phyloP scores from a whole-genome alignment of 2,329 filamentous ascomycete genomes.

The Colletotrichum endophyticum region DNA sequence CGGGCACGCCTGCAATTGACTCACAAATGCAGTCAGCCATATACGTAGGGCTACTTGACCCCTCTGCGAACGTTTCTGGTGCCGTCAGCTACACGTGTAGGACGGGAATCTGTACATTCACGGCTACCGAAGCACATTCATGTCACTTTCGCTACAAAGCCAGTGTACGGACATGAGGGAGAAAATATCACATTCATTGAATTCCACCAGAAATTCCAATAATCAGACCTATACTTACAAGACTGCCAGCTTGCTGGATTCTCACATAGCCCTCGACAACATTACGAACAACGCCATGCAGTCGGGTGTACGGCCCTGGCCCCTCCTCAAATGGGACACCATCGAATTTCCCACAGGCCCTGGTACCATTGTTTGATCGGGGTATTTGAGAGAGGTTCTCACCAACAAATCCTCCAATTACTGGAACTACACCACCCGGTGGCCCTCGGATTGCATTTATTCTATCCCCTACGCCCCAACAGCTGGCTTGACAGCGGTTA shows the following conservation, averaged over 20 bases:
- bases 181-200: not conserved
- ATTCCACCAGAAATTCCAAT: not conserved
- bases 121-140: too few relatives aligned
- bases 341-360: not conserved
- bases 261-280: not conserved
- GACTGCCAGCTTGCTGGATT: not conserved
- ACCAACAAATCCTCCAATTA: not conserved
- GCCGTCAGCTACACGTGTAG: too few relatives aligned
- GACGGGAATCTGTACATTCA: too few relatives aligned
- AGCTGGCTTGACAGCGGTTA: not conserved
- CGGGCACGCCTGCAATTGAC: too few relatives aligned
- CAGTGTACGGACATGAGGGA: not conserved
- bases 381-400: not conserved
- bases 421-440: not conserved
- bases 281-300: not conserved
- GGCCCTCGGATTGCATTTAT: not conserved
- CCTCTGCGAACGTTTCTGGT: too few relatives aligned
- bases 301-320: not conserved
- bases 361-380: not conserved
- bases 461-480: not conserved
- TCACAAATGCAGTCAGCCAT: too few relatives aligned
- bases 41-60: too few relatives aligned
- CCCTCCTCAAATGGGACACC: not conserved
- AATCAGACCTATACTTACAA: not conserved
- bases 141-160: not conserved